Evolutionary conservation across 2,329 filamentous ascomycete genomes (phyloP), one percentile per base, ranked within the genome.

Genomic region (Phialophora expanda): DNA sequence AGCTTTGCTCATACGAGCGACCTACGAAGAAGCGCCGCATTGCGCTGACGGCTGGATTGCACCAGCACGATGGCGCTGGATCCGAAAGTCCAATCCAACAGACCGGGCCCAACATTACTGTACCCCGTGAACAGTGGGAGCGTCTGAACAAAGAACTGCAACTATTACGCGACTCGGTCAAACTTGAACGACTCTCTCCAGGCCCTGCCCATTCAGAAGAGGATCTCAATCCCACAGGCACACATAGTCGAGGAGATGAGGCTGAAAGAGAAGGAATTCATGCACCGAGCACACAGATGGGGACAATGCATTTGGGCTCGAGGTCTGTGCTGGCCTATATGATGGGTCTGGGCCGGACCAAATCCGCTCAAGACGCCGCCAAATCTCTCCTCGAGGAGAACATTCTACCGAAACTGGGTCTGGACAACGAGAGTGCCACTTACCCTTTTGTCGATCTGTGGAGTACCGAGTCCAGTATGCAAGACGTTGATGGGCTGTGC

Each of bases 371-470:
- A 67, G 75, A 77, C 51, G 74, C 73, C 22, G 77, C 80, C 3
- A 83, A 86, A 68, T 83, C 87, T 56, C 76, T 88, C 12, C 75
- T 88, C 53, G 85, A 87, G 69, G 86, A 86, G 70, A 86, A 84
- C 55, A 86, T 89, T 69, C 75, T 89, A 24, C 86, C 86, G 0
- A 84, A 88, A 62, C 81, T 89, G 64, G 86, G 86, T 2, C 78
- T 89, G 38, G 86, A 88, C 72, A 88, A 89, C 70, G 86, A 88
- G 71, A 86, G 83, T 44, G 85, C 85, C 3, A 88, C 86, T 8
- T 89, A 89, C 72, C 86, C 86, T 6, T 89, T 89, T 71, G 85
- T 89, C 30, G 86, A 88, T 72, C 76, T 89, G 2, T 89, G 86
- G 86, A 87, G 86, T 5, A 85, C 85, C 1, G 85, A 87, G 64